Base-by-base conservation (phyloP, 768 basidiomycete species). In the Coprinopsis sp. region DNA sequence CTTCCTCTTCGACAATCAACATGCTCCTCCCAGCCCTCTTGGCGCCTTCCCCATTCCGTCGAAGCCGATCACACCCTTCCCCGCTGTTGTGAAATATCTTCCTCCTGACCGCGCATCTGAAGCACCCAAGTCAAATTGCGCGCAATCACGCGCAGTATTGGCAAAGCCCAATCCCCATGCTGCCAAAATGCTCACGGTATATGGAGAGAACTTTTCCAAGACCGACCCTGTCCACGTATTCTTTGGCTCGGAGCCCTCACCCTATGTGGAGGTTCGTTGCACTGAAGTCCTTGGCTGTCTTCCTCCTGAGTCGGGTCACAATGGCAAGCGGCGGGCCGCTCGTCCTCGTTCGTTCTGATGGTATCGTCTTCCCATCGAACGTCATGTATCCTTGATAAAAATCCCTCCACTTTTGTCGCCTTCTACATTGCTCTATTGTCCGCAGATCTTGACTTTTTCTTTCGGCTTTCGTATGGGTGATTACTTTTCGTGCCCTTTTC, bases 201-300 rank as follows among this genome's bases (percentile, higher is more conserved):
- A 91, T 57, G 91, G 91, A 48, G 88, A 92, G 67, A 88, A 92
- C 68, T 91, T 93, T 64, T 80, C 77, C 59, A 91, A 91, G 72
- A 64, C 76, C 30, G 87, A 91, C 49, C 87, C 90, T 29, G 73
- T 89, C 50, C 79, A 76, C 36, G 81, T 93, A 43, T 93, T 89
- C 74, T 91, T 93, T 56, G 91, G 91, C 33, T 79, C 82, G 21
- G 87, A 90, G 63, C 87, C 84, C 44, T 89, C 87, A 48, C 84
- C 86, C n/a, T 87, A 81, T 60, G 85, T 87, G 51, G 89, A 91
- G 68, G 82, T 92, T 57, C 79, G 90, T 51, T 91, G 91, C 68
- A 83, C 83, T 27, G 90, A 93, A 67, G 87, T 89, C 14, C 65
- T 90, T 18, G 87, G 86, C 16, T 90, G 88, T 56, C 67, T 88